Conservation (phyloP, 2,329 filamentous ascomycete genomes). For the Myrmaecium sp. region DNA sequence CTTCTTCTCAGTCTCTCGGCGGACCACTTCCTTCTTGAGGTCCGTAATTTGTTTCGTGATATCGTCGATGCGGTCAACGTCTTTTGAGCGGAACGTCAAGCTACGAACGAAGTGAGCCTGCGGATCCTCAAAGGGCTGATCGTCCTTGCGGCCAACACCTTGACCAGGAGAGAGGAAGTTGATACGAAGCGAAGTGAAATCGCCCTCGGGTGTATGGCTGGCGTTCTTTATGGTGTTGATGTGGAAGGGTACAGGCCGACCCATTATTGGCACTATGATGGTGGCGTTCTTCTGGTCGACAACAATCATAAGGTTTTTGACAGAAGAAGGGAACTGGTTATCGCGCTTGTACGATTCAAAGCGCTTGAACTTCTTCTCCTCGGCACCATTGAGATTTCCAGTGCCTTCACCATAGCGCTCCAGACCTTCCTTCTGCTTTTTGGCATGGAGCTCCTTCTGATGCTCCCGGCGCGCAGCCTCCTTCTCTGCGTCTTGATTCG, state of each 20-base stretch:
- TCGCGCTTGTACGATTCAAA: slow-evolving; percentile 99
- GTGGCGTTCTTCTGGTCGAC: slow-evolving; percentile 84
- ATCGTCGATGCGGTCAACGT: slow-evolving; percentile 74
- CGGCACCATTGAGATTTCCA: slow-evolving; percentile 69
- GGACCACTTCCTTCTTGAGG: slow-evolving; percentile 80
- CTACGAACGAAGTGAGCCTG: slow-evolving; percentile 91
- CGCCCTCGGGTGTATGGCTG: slow-evolving; percentile 90
- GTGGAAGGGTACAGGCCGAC: slow-evolving; percentile 91
- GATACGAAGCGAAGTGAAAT: slow-evolving; percentile 85
- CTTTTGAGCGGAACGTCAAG: slow-evolving; percentile 82
- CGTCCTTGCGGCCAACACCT: slow-evolving; percentile 91
- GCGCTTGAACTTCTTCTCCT: slow-evolving; percentile 95
- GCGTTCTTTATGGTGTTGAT: slow-evolving; percentile 98
- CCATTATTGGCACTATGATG: slow-evolving; percentile 91
- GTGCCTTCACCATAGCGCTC: slow-evolving; percentile 74
- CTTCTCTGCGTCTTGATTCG: slow-evolving; percentile 75
- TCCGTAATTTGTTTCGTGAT: slow-evolving; percentile 89
- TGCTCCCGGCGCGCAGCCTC: slow-evolving; percentile 78
- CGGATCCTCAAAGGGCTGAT: slow-evolving; percentile 93
- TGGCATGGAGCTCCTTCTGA: slow-evolving; percentile 72
- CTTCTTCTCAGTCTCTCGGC: slow-evolving; percentile 96
- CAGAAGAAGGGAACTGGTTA: slow-evolving; percentile 70
- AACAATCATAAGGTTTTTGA: slow-evolving; percentile 74
- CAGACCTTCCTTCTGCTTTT: slow-evolving; percentile 81
- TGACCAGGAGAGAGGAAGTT: slow-evolving; percentile 96